Base-by-base conservation (phyloP, 1,284 basidiomycete genomes). In the Gomphus bonarii region DNA sequence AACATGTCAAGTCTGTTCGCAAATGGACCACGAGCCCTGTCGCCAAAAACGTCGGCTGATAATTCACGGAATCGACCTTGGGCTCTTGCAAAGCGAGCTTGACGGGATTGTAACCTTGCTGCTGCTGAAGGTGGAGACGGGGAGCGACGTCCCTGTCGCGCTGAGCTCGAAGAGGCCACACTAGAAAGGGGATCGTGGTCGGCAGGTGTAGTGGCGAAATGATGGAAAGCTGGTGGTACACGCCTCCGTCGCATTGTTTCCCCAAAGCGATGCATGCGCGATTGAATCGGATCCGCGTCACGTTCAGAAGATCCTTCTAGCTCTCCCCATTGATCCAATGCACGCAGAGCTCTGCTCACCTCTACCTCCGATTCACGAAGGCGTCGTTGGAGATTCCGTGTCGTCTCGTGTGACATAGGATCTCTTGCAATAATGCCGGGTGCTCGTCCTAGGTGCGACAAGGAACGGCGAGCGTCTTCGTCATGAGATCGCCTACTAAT, bases 301-400 rank as follows among this genome's bases (percentile, higher is more conserved):
- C 50, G 50, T 11, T 55, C 33, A 43, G 18, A 11, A 11, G 30
- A 20, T 44, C 42, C 40, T n/a, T 58, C 57, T 12, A 58, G 25
- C 40, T 58, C 57, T 20, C 57, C 57, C 57, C 57, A 58, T 35
- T 58, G 57, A 46, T 58, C 57, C 42, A 53, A 20, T 53, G 57
- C 50, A 28, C 35, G 50, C 12, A 52, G 49, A 35, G 50, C 50
- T 46, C 57, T 52, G n/a, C 43, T 43, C 31, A 44, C 25, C n/a
- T 52, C 36, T n/a, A 50, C 57, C 38, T 58, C 57, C 20, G 55
- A 57, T 38, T 57, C 55, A n/a, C 55, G 47, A 49, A 57, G 48
- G 20, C 57, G 57, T 31, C 50, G 50, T 30, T 58, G 50, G 9
- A 52, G 42, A 35, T 31, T 46, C 18, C 43, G 57, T 11, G 50